phyloP scores from a whole-genome alignment of 2,329 filamentous ascomycete genomes.

The Dactylellina cionopaga region DNA sequence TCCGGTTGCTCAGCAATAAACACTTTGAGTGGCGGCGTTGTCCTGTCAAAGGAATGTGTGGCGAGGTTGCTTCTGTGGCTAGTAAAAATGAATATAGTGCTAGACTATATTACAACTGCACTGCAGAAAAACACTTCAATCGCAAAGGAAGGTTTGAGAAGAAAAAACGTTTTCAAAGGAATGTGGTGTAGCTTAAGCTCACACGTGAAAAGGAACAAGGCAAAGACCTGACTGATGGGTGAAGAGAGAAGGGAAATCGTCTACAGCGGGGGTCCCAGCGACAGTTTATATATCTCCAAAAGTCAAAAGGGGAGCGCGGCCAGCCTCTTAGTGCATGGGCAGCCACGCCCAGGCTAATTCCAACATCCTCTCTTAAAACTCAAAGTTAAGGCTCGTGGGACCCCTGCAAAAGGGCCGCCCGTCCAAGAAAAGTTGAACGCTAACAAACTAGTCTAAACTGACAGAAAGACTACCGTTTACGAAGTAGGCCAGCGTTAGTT shows the following conservation, averaged over 20 bases:
- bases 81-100: too few species aligned
- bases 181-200: constrained; percentile 30
- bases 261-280: constrained; percentile 12
- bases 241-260: constrained; percentile 25
- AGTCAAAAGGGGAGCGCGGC: not conserved
- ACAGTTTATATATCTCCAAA: constrained; percentile 39
- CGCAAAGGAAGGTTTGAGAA: constrained; percentile 18
- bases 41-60: constrained; percentile 51
- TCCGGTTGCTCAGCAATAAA: too few species aligned
- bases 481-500: not conserved
- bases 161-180: constrained; percentile 48
- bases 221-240: constrained; percentile 51
- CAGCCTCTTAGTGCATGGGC: too few species aligned
- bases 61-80: constrained; percentile 21
- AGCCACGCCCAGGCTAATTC: too few species aligned
- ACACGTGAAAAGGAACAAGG: constrained; percentile 7
- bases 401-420: constrained; percentile 17
- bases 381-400: constrained; percentile 17
- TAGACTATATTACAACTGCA: constrained; percentile 34
- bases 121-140: constrained; percentile 6
- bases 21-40: too few species aligned
- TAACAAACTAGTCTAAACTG: not conserved
- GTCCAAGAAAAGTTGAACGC: not conserved
- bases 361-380: not conserved
- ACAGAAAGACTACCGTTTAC: not conserved